Base-by-base conservation (phyloP, 2,329 filamentous ascomycete genomes). In the Teratosphaeria destructans region DNA sequence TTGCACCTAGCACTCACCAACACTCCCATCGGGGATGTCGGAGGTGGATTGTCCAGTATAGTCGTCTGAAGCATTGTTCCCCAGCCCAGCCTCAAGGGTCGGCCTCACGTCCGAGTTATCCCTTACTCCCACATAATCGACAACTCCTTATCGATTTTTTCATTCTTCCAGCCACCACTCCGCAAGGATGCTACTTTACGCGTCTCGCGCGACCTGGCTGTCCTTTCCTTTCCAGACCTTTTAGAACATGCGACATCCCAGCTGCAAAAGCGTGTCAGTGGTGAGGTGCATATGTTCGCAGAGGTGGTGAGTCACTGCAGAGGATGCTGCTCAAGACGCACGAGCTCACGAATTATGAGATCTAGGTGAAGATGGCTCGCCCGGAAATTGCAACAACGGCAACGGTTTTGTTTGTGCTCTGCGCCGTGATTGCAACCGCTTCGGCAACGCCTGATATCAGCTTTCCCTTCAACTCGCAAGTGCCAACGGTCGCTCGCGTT, bases 401-500 rank as follows among this genome's bases (percentile, higher is more conserved):
- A 6, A 7, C 27, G 23, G 32, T 54, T 39, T 27, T 56, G 57
- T 65, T 59, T 60, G 58, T 56, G 39, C 49, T 64, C 29, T 61
- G 60, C 63, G 60, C 52, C 58, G 55, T 63, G n/a, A 56, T 62
- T 57, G 47, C 55, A 26, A 59, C 60, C 35, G 57, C 60, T 49
- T 56, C 37, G 43, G 72, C 72, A 59, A 64, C 62, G 27, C 74
- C 75, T 19, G 71, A 72, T 53, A 68, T 76, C 57, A 77, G 78
- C 54, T 93, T 92, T 66, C 90, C 90, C 0, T 80, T 95, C 72
- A 95, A 94, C 73, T 85, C 89, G 2, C 91, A 96, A 72, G 81
- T 95, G 0, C 90, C 90, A 35, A 86, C 87, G 3, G 86, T 92
- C 57, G 90, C 89, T 23, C 82, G 88, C 64, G 78, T 88, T 61